Base-by-base conservation (phyloP, 129 eudicot genomes). In the Ambrosia artemisiifolia region DNA sequence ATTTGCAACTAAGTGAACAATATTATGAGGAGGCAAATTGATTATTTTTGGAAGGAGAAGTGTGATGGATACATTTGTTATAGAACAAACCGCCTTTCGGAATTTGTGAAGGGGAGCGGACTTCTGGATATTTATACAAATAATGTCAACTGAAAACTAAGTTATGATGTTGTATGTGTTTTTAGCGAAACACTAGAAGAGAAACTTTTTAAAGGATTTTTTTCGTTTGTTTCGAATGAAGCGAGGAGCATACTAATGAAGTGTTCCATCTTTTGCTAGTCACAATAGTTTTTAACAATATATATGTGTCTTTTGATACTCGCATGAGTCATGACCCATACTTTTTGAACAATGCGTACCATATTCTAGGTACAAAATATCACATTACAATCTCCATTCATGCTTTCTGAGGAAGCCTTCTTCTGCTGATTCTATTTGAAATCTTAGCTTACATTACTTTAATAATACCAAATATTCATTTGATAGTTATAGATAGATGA, bases 381-480 rank as follows among this genome's bases (percentile, higher is more conserved):
- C n/a, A n/a, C n/a, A n/a, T n/a, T n/a, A n/a, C n/a, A n/a, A n/a
- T n/a, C n/a, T n/a, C 42, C 42, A 32, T 50, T 50, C 12, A 43
- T 43, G 13, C 67, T 44, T 57, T 57, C 14, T 13, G 5, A 0
- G 44, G 10, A 63, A 38, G 65, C 65, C 19, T 28, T 30, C 53
- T 69, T 20, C 59, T 56, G 16, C 55, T 65, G 64, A 59, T 44
- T 69, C 61, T 59, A 10, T 70, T 55, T 48, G 47, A 59, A 33
- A 63, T 44, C 49, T 46, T 71, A 65, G 32, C 65, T 69, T 65
- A 16, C 54, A 65, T 65, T 35, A 7, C 50, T 73, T 34, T 35
- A 11, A 46, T 14, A 53, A 16, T 65, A 11, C 62, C 44, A 30
- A 34, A 42, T 59, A 35, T 70, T 63, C 17, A 50, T 49, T 66